phyloP scores from a whole-genome alignment of 2,329 filamentous ascomycete species.

The Paraphoma sp. region DNA sequence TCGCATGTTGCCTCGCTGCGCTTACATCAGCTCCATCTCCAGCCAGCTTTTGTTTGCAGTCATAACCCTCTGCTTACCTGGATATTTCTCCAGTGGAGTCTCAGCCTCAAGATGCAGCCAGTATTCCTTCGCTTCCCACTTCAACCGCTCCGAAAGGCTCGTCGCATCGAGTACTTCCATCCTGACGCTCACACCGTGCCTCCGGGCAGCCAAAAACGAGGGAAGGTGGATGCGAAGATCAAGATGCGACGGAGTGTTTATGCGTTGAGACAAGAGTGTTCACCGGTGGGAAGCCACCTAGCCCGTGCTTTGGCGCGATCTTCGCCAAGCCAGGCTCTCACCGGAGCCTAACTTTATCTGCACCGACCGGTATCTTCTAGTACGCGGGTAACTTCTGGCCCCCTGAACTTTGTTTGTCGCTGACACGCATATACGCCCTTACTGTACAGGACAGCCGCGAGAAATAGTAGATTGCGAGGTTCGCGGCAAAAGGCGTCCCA shows the following conservation, averaged over 20 bases:
- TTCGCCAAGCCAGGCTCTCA: slow-evolving; percentile 4
- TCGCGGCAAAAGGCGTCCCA: neutral
- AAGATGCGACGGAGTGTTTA: slow-evolving; percentile 17
- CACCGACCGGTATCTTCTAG: no score
- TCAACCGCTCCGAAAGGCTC: slow-evolving; percentile 35
- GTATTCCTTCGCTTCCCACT: slow-evolving; percentile 37
- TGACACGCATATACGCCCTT: neutral
- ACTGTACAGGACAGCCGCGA: neutral
- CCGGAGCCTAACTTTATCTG: no score
- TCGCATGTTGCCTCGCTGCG: slow-evolving; percentile 50
- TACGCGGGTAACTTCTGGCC: no score
- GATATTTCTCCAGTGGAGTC: slow-evolving; percentile 47
- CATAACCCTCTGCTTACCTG: slow-evolving; percentile 30
- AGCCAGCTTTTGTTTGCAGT: neutral
- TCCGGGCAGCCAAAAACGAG: slow-evolving; percentile 12
- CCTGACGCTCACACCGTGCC: slow-evolving; percentile 15
- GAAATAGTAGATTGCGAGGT: neutral
- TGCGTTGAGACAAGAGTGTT: slow-evolving; percentile 19
- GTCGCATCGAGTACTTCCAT: slow-evolving; percentile 37
- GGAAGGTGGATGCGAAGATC: slow-evolving; percentile 9
- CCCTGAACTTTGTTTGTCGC: slow-evolving; percentile 1
- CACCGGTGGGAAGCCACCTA: neutral
- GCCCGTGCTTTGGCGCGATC: slow-evolving; percentile 6
- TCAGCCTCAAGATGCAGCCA: slow-evolving; percentile 44
- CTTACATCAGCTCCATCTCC: slow-evolving; percentile 5